Evolutionary conservation across 257 asterid species (phyloP), one percentile per base, ranked within the genome.

Genomic region (Solanum ossicruentum): DNA sequence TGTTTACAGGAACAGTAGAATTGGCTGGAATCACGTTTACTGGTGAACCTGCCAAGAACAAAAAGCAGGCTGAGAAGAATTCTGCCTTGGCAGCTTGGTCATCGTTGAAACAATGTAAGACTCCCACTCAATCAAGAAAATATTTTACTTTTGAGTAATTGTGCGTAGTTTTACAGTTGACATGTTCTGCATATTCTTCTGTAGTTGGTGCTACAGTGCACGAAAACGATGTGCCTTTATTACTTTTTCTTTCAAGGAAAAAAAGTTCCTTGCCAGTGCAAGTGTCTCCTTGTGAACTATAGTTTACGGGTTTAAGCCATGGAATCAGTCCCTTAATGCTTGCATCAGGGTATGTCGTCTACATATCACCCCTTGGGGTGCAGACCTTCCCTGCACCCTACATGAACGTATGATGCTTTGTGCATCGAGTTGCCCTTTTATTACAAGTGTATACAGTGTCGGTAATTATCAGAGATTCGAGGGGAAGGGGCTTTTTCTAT

Each of bases 31-130:
- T 95, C 80, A 90, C 90, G 2, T 95, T 95, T 63, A 90, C 89
- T 7, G 98, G 98, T 65, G 96, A 95, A 86, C 91, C 94, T 1
- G 98, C 98, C 54, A 95, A 95, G 92, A 95, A 92, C 93, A 95
- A 95, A 67, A 95, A 93, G 86, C 98, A 95, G 89, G 98, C 98
- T 8, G 98, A 95, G 88, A 95, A 95, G 89, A 93, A 95, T 56
- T 95, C 98, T 65, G 98, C 98, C 20, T 88, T 92, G 23, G 91
- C 98, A 1, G 95, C 98, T 88, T 95, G 98, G 98, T 86, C 88
- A 80, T 93, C 95, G 0, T 84, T 95, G 75, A 95, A 93, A 88
- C 93, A 91, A 92, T 81, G 97, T 95, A 85, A 90, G 97, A 79
- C 73, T 84, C 26, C 80, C 21, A 23, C 28, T 39, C 2, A 28